Base-by-base conservation (phyloP, 768 basidiomycete species). In the Mycena vitilis region DNA sequence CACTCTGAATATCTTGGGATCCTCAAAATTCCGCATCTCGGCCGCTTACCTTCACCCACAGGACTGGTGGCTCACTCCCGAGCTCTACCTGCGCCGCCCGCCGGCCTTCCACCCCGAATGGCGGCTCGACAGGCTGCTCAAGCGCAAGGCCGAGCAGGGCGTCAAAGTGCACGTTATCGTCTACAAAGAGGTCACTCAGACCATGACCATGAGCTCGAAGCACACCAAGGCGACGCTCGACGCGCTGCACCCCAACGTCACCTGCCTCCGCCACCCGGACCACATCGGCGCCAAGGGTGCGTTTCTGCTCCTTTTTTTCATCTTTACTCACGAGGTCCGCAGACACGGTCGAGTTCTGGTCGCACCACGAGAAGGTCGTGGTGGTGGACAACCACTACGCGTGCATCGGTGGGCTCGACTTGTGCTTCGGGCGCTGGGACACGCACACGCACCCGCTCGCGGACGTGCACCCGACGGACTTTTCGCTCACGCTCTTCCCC, bases 361-460 rank as follows among this genome's bases (percentile, higher is more conserved):
- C 90, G 34, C 96, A 96, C 76, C 95, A 96, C 78, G 95, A 96
- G 77, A 96, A 96, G 84, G 88, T 95, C 52, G 93, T 96, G 23
- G 87, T 95, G 30, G 90, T 97, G 9, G 96, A 98, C 76, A 94
- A 95, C 74, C 89, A 92, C 73, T 85, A 82, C 58, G 95, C 94
- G 3, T 93, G 91, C 72, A 90, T 98, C 61, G 98, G 98, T 25
- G 98, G 98, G 13, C 88, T 99, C 34, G 98, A 99, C 78, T 84
- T 98, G 20, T 98, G 95, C 82, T 98, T 96, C 73, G 98, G 98
- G 13, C 91, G 98, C 22, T 99, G 97, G 96, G 98, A 99, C 80
- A 95, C 93, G 0, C 89, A 94, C 75, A 92, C 83, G 47, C 93
- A 95, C 77, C 96, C 96, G 1, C 86, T 98, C 45, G 92, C 96